Percentiles rank a stretch among this genome's conserved stretches.
These are phyloP conservation scores for Aspergillus sp. DNA, from an alignment of 2,329 filamentous ascomycete genomes.

Conservation along the genomic window DNA sequence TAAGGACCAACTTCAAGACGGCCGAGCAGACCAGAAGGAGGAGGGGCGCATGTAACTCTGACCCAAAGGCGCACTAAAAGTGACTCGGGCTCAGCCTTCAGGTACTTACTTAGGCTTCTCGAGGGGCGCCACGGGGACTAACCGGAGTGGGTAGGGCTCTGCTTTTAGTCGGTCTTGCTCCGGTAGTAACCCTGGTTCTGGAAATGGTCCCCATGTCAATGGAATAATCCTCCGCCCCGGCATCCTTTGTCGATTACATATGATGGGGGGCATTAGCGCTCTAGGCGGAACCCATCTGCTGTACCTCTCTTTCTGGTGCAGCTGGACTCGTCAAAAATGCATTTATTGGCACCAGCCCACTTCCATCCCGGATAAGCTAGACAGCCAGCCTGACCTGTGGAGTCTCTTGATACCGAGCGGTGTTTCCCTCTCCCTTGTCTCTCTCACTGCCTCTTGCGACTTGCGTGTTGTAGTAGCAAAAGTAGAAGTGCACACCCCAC, in stretches of 20 bases:
- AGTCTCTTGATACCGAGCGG: slow-evolving; percentile 8
- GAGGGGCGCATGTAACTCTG: not conserved
- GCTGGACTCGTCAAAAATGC: slow-evolving; percentile 18
- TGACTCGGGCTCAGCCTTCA: slow-evolving; percentile 5
- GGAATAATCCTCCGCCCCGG: slow-evolving; percentile 9
- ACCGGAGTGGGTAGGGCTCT: not conserved
- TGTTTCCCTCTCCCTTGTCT: not conserved
- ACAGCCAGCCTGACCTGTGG: slow-evolving; percentile 1
- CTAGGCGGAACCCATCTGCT: slow-evolving; percentile 12
- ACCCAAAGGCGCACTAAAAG: not conserved
- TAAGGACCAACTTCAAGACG: not conserved
- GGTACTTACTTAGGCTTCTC: not conserved
- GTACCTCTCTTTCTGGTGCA: slow-evolving; percentile 8
- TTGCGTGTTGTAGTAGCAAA: not conserved
- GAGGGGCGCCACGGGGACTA: slow-evolving; percentile 1
- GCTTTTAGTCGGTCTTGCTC: not conserved
- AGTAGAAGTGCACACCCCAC: not conserved
- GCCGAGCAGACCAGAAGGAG: not conserved
- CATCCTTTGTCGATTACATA: not conserved
- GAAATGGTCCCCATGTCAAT: slow-evolving; percentile 13
- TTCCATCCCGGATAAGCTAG: not conserved
- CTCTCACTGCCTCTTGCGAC: not conserved
- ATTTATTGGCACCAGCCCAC: slow-evolving; percentile 8
- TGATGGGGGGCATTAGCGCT: not conserved
- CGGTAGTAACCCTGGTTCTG: slow-evolving; percentile 11